Evolutionary conservation across 495 filamentous ascomycete species (phyloP).

Genomic region (Penicillium subrubescens): DNA sequence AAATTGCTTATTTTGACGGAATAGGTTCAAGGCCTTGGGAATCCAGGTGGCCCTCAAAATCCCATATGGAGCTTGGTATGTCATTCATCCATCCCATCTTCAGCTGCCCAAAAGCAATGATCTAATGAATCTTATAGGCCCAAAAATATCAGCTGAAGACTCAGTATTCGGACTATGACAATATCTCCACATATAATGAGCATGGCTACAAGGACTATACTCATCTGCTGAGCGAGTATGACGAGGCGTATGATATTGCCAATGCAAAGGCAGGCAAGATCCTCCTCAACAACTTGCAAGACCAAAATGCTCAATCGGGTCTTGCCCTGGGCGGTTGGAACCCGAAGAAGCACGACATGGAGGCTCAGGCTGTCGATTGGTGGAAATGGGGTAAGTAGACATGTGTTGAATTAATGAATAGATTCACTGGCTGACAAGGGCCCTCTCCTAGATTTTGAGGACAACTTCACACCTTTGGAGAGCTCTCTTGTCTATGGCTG

Average conservation of each 20-base stretch:
- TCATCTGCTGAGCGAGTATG: constrained; percentile 12
- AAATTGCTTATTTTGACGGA: background rate
- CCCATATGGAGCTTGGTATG: constrained; percentile 20
- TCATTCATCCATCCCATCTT: background rate
- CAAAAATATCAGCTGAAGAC: constrained; percentile 21
- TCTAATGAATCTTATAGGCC: background rate
- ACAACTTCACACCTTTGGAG: constrained; percentile 48
- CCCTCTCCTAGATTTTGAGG: constrained; percentile 54
- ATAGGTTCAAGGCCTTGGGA: constrained; percentile 23
- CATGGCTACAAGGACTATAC: constrained; percentile 19
- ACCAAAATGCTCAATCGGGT: constrained; percentile 61
- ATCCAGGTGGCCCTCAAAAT: constrained; percentile 21
- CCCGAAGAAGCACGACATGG: constrained; percentile 56
- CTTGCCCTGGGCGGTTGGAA: constrained; percentile 66
- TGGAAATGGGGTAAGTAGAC: constrained; percentile 50
- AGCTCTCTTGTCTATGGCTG: constrained; percentile 49
- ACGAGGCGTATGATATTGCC: constrained; percentile 12
- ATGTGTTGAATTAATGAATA: background rate
- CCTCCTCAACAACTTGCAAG: constrained; percentile 61
- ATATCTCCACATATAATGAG: constrained; percentile 20
- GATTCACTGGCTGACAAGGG: constrained; percentile 15
- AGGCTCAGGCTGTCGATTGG: constrained; percentile 65
- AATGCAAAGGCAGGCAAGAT: constrained; percentile 28
- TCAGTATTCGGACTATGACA: constrained; percentile 20
- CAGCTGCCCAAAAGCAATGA: background rate